Evolutionary conservation across 2,329 filamentous ascomycete species (phyloP).

Genomic region (Pseudopithomyces maydicus): DNA sequence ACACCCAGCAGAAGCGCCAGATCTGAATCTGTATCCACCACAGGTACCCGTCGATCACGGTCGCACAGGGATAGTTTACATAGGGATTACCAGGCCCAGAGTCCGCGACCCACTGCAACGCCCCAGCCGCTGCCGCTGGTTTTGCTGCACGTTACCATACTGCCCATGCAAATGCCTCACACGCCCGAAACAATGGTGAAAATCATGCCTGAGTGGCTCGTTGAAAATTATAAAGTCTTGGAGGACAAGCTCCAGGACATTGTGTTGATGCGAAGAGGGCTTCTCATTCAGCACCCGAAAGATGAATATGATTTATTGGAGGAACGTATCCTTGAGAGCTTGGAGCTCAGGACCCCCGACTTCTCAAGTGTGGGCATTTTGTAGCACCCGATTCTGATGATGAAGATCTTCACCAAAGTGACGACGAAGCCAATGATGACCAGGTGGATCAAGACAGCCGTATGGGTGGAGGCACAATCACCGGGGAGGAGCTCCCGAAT

Average conservation of each 20-base stretch:
- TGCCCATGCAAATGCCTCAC: constrained; percentile 72
- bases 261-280: constrained; percentile 69
- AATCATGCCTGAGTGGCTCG: constrained; percentile 56
- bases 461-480: constrained; percentile 43
- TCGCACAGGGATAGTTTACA: constrained; percentile 32
- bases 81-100: constrained; percentile 49
- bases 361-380: constrained; percentile 79
- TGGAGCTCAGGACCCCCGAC: constrained; percentile 73
- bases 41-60: constrained; percentile 35
- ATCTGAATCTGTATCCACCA: constrained; percentile 31
- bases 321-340: constrained; percentile 74
- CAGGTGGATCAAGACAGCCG: constrained; percentile 40
- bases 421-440: constrained; percentile 35
- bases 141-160: constrained; percentile 75
- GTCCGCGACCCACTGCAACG: constrained; percentile 32
- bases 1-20: constrained; percentile 38
- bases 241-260: constrained; percentile 75
- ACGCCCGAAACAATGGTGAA: constrained; percentile 54
- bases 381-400: constrained; percentile 53
- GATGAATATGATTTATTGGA: constrained; percentile 81
- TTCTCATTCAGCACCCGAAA: constrained; percentile 77
- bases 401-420: constrained; percentile 27
- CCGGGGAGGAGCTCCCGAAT: constrained; percentile 32
- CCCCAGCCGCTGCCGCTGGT: constrained; percentile 68
- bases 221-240: constrained; percentile 68